Conservation (phyloP, 495 filamentous ascomycete genomes). For the Trichoderma asperelloides region DNA sequence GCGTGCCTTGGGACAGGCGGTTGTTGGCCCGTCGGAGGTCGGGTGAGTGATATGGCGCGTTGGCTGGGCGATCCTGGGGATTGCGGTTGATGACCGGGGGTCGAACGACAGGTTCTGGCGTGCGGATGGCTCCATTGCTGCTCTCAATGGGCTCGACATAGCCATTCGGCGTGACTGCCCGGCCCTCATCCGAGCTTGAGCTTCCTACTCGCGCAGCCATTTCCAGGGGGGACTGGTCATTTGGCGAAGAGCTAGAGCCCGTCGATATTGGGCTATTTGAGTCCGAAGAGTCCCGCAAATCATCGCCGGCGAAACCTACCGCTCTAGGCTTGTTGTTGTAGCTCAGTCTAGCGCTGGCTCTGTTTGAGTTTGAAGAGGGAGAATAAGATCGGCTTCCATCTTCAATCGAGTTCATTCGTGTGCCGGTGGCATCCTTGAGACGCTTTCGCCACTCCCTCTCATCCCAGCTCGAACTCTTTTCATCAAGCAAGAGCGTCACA, state of each 20-base stretch:
- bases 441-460: slow-evolving; percentile 86
- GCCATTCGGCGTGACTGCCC: slow-evolving; percentile 12
- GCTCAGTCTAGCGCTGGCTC: slow-evolving; percentile 59
- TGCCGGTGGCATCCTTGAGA: slow-evolving; percentile 83
- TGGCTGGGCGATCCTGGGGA: slow-evolving; percentile 43
- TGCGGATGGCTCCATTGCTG: slow-evolving; percentile 45
- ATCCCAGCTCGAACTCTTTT: slow-evolving; percentile 69
- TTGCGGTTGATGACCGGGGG: slow-evolving; percentile 66
- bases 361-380: slow-evolving; percentile 48
- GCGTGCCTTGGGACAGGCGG: slow-evolving; percentile 70
- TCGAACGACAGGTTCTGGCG: slow-evolving; percentile 61
- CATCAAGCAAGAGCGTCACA: slow-evolving; percentile 61
- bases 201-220: slow-evolving; percentile 42
- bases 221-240: slow-evolving; percentile 15
- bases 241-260: slow-evolving; percentile 21
- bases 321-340: slow-evolving; percentile 29
- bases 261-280: slow-evolving; percentile 24
- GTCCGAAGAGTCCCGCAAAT: slow-evolving; percentile 30
- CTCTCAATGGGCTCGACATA: slow-evolving; percentile 9
- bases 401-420: slow-evolving; percentile 54
- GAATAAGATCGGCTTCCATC: slow-evolving; percentile 45
- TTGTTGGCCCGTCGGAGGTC: slow-evolving; percentile 70
- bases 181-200: slow-evolving; percentile 50
- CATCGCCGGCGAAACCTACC: slow-evolving; percentile 57
- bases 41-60: slow-evolving; percentile 59